A percentile compares a stretch with the other conserved stretches of the same genome.
Evolutionary conservation across 805 yeast species (phyloP).

Genomic region (Monosporozyma servazzii): DNA sequence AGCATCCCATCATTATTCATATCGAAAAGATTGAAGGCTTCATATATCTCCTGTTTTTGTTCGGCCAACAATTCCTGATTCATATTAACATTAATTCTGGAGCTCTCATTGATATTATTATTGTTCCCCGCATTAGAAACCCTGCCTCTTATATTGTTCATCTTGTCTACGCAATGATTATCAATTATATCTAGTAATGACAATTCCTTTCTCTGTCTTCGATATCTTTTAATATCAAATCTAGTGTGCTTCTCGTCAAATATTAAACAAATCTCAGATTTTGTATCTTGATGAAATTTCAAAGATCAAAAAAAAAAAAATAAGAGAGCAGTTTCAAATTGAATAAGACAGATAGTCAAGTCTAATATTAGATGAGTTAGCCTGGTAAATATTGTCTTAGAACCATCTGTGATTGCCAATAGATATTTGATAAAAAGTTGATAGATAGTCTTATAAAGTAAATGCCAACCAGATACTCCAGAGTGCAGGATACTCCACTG

Average conservation of each 20-base stretch:
- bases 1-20: conserved; percentile 83
- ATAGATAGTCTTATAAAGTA: not conserved
- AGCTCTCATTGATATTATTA: not conserved
- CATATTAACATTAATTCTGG: not conserved
- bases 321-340: not conserved
- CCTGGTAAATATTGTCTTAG: not conserved
- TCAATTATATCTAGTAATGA: too few relatives aligned
- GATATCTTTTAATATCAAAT: not conserved
- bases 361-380: not conserved
- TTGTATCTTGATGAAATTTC: not conserved
- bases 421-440: not conserved
- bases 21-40: conserved; percentile 86
- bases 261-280: not conserved
- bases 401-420: not conserved
- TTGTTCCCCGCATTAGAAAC: not conserved
- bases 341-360: not conserved
- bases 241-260: not conserved
- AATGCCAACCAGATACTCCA: not conserved
- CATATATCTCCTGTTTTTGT: conserved; percentile 83
- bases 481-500: not conserved
- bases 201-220: not conserved
- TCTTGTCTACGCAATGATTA: not conserved
- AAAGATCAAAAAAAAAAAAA: not conserved
- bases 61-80: conserved; percentile 64
- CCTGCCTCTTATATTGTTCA: not conserved